These are phyloP conservation scores for Rhododendron kiyosumense DNA, from an alignment of 148 eudicot genomes.

Conservation along the genomic window DNA sequence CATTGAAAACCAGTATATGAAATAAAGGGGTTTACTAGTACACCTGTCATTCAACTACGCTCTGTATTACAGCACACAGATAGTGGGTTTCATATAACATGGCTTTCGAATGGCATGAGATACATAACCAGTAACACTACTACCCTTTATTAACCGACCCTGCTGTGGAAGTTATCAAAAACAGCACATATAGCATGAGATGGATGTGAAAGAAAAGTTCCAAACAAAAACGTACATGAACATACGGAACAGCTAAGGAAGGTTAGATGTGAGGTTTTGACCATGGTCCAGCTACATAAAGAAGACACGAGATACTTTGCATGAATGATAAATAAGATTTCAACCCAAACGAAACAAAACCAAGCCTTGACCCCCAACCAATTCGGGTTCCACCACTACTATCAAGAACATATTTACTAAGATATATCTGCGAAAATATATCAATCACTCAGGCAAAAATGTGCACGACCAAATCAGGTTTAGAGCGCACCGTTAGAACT, in stretches of 20 bases:
- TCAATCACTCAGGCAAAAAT: conserved; percentile 1
- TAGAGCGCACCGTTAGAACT: conserved; percentile 78
- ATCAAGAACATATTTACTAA: neutral
- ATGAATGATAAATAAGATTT: neutral
- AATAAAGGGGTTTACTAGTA: neutral
- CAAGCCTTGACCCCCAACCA: neutral
- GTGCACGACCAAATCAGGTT: conserved; percentile 12
- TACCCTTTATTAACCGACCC: neutral
- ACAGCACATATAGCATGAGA: neutral
- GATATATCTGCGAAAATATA: neutral
- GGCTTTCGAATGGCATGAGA: neutral
- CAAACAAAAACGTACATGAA: neutral
- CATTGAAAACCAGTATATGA: neutral
- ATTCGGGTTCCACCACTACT: neutral
- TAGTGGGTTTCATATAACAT: neutral
- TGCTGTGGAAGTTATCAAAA: neutral
- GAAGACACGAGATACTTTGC: neutral
- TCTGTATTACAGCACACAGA: neutral
- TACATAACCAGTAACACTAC: neutral
- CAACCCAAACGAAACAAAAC: neutral
- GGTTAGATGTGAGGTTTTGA: neutral
- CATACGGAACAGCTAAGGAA: neutral
- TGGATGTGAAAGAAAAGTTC: neutral
- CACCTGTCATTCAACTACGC: neutral
- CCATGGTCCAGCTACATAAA: neutral